Base-by-base conservation (phyloP, 176 grass and related monocot genomes). In the Pharus latifolius region DNA sequence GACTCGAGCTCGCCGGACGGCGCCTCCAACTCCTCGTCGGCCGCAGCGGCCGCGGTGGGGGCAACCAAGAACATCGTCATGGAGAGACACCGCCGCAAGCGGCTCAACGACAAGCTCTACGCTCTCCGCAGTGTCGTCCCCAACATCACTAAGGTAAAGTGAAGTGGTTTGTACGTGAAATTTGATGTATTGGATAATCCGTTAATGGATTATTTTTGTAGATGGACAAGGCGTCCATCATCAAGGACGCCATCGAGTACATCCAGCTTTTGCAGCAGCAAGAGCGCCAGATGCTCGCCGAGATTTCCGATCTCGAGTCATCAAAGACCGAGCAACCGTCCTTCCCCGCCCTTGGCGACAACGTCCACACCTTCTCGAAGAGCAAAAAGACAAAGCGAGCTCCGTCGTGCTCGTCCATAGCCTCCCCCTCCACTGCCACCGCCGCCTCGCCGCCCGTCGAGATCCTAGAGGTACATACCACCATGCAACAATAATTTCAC, bases 191-290 rank as follows among this genome's bases (percentile, higher is more conserved):
- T 10, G 5, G 30, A 16, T 3, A n/a, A n/a, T 16, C 18, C 9
- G 22, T 38, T 50, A 0, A 17, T 44, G 12, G 19, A 28, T 43
- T 7, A 4, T 16, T 5, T 19, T 48, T 6, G 27, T 60, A 92
- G 90, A 88, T 92, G 90, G 90, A 92, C 47, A 92, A 92, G 82
- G 74, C 75, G 26, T 92, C 90, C 3, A 77, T 84, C 16, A 35
- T 88, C 54, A 85, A 69, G 57, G 90, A 92, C 62, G 90, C 90
- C 24, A 80, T 92, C 71, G 74, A 72, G 3, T 85, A 92, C 86
- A 66, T 92, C 16, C 27, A 68, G 15, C 63, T 77, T 35, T 83
- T 92, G 70, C 84, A 85, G 68, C 61, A 76, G 60, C 49, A 76
- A 32, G 89, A 92, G 57, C 56, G 56, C 19, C 13, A 31, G 65